Conservation (phyloP, 805 yeast species). For the Kodamaea kakaduensis region DNA sequence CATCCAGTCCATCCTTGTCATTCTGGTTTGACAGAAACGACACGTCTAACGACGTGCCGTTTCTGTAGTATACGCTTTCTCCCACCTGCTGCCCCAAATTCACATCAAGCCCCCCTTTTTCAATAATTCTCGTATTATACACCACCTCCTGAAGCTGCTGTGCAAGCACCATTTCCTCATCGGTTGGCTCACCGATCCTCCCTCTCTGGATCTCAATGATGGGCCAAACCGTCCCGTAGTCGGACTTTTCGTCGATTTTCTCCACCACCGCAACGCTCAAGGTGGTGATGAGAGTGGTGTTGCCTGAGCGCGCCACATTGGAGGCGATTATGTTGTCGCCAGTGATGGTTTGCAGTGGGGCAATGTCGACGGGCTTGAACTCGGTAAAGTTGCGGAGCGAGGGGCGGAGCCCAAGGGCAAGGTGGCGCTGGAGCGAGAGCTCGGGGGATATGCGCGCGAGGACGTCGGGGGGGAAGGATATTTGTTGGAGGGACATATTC, state of each 20-base stretch:
- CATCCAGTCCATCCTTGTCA: too few species aligned
- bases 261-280: constrained; percentile 67
- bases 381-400: constrained; percentile 67
- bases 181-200: constrained; percentile 73
- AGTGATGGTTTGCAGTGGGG: constrained; percentile 17
- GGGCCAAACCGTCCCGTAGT: constrained; percentile 51
- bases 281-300: constrained; percentile 69
- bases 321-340: constrained; percentile 53
- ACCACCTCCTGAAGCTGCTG: constrained; percentile 62
- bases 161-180: constrained; percentile 75
- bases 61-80: constrained; percentile 22
- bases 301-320: constrained; percentile 63
- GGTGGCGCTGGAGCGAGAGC: constrained; percentile 71
- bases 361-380: constrained; percentile 54
- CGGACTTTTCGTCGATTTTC: constrained; percentile 28
- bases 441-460: constrained; percentile 85
- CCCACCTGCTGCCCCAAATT: constrained; percentile 16
- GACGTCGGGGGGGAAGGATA: constrained; percentile 71
- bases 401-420: constrained; percentile 74
- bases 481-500: constrained; percentile 10
- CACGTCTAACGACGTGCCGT: too few species aligned
- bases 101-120: constrained; percentile 26
- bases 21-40: constrained; percentile 6
- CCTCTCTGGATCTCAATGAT: constrained; percentile 76
- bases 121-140: constrained; percentile 51